Evolutionary conservation across 2,329 filamentous ascomycete species (phyloP), one percentile per base, ranked within the genome.

Genomic region (Fusarium subglutinans): DNA sequence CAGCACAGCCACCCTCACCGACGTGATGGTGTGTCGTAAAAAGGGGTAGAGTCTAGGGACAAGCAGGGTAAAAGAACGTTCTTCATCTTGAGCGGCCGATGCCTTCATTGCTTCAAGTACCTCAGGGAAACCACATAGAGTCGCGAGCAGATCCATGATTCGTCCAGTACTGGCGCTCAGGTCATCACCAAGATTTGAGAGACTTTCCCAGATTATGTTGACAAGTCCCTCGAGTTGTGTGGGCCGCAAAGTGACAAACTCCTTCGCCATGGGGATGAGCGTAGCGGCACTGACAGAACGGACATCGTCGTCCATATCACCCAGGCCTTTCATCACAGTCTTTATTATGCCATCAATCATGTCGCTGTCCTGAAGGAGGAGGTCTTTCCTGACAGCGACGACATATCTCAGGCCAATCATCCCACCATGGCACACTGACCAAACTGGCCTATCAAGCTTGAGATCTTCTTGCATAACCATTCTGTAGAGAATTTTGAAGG

Each of bases 251-350:
- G 91, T 91, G 75, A 98, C 95, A 77, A 98, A 97, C 79, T 99
- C 96, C 80, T 96, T 93, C 10, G 96, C 95, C 83, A 99, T 98
- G 2, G 96, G 96, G 55, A 98, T 96, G 50, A 99, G 85, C 0
- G 97, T 99, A n/a, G 96, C 96, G 15, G 97, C 96, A 83, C 96
- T 98, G 76, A 98, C 96, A 24, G 97, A 95, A 74, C 97, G 93
- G 30, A 99, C 96, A 82, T 99, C 96, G 77, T 99, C 96, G 79
- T 99, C 96, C 72, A 88, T 89, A 80, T 99, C 95, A 22, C 92
- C 94, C 5, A 99, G 86, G 2, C 97, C 96, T 82, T 96, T 97
- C 92, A 98, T 98, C 60, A 98, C 96, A 53, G 95, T 94, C 70
- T 91, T 90, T 61, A 98, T 92, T 9, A 98, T 94, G 8, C 96